These are phyloP conservation scores for Metarhizium brunneum DNA, from an alignment of 2,329 filamentous ascomycete genomes.

Conservation along the genomic window DNA sequence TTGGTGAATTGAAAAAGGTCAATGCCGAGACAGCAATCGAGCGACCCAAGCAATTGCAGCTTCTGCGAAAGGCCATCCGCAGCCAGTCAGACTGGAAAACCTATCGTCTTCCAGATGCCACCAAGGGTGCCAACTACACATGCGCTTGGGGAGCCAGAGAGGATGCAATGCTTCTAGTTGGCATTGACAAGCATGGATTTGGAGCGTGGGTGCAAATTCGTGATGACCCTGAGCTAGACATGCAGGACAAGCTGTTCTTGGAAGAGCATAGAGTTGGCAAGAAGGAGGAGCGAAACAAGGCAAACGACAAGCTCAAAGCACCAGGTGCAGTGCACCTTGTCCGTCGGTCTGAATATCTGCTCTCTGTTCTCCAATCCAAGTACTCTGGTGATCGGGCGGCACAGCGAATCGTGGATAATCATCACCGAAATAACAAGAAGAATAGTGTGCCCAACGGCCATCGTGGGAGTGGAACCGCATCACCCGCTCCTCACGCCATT, in stretches of 20 bases:
- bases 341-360: conserved; percentile 84
- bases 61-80: conserved; percentile 67
- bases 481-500: conserved; percentile 49
- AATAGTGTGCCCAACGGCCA: conserved; percentile 46
- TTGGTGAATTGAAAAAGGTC: conserved; percentile 83
- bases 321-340: conserved; percentile 97
- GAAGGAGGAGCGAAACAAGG: conserved; percentile 82
- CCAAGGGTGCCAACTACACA: conserved; percentile 83
- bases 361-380: conserved; percentile 85
- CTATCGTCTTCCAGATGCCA: conserved; percentile 84
- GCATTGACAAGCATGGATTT: conserved; percentile 88
- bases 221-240: conserved; percentile 77
- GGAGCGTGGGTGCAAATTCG: conserved; percentile 93
- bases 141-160: conserved; percentile 89
- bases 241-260: conserved; percentile 87
- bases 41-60: conserved; percentile 77
- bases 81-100: conserved; percentile 60
- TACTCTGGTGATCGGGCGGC: conserved; percentile 69
- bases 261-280: conserved; percentile 98
- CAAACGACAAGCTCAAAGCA: conserved; percentile 72
- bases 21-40: conserved; percentile 95
- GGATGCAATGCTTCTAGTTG: conserved; percentile 93
- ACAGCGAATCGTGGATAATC: conserved; percentile 78
- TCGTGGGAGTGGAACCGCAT: conserved; percentile 58
- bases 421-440: conserved; percentile 92